These are phyloP conservation scores for Citrus inodora DNA, from an alignment of 345 rosid species.

Conservation along the genomic window DNA sequence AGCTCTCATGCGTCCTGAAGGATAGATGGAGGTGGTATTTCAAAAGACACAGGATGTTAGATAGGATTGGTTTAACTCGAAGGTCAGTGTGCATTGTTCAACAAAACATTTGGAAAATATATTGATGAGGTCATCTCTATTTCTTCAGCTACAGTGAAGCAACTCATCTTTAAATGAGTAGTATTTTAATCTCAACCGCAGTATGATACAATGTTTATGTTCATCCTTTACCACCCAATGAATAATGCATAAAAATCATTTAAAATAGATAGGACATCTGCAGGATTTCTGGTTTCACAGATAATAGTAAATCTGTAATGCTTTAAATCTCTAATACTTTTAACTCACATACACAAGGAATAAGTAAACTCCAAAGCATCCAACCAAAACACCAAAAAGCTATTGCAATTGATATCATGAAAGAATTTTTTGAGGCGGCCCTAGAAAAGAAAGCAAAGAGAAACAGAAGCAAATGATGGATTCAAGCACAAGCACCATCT, in stretches of 20 bases:
- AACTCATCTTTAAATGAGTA: background rate
- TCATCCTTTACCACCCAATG: background rate
- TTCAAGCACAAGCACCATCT: background rate
- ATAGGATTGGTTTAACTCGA: background rate
- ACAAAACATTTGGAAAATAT: background rate
- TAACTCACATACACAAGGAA: background rate
- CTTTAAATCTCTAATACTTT: too few species aligned
- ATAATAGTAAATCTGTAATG: background rate
- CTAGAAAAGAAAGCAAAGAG: background rate
- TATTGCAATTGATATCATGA: background rate
- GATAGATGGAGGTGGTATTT: background rate
- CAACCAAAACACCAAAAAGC: background rate
- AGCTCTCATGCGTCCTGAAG: background rate
- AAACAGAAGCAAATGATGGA: background rate
- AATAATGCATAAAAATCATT: background rate
- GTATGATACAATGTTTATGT: background rate
- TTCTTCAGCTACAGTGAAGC: background rate
- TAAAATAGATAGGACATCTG: background rate
- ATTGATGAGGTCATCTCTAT: background rate
- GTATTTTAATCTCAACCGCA: background rate
- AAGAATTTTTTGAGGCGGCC: background rate
- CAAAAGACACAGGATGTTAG: background rate
- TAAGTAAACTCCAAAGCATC: background rate
- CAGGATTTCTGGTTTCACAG: background rate
- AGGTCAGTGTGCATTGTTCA: background rate